phyloP scores from a whole-genome alignment of 2,329 filamentous ascomycete genomes.

The Leptographium radiaticola region DNA sequence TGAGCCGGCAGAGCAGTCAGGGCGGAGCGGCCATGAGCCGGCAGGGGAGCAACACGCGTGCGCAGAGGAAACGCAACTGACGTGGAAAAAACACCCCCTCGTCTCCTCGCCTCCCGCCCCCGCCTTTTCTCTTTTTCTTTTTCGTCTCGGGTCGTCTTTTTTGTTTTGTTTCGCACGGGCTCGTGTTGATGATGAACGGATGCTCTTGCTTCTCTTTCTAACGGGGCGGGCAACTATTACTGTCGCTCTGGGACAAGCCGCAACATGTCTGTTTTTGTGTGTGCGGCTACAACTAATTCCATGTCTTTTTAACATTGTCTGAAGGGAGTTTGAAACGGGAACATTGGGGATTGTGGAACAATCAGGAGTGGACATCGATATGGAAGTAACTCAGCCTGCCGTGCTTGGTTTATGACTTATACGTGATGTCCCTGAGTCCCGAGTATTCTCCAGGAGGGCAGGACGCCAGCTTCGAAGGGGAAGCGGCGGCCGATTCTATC shows the following conservation, averaged over 20 bases:
- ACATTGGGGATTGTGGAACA: neutral
- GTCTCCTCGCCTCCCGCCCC: neutral
- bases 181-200: neutral
- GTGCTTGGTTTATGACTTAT: neutral
- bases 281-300: neutral
- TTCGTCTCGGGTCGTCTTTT: neutral
- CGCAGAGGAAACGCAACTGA: constrained; percentile 13
- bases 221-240: neutral
- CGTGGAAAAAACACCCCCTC: neutral
- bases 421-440: neutral
- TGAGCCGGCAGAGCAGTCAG: constrained; percentile 43
- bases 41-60: constrained; percentile 29
- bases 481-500: too few relatives aligned
- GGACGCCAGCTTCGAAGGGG: too few relatives aligned
- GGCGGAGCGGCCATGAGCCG: constrained; percentile 45
- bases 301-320: neutral
- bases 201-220: neutral
- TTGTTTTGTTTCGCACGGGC: neutral
- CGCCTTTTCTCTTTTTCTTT: neutral
- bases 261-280: neutral
- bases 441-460: neutral
- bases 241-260: neutral
- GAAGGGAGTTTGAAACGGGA: neutral
- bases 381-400: neutral
- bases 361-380: neutral